These are phyloP conservation scores for Extremus antarcticus DNA, from an alignment of 495 filamentous ascomycete species.

Conservation along the genomic window DNA sequence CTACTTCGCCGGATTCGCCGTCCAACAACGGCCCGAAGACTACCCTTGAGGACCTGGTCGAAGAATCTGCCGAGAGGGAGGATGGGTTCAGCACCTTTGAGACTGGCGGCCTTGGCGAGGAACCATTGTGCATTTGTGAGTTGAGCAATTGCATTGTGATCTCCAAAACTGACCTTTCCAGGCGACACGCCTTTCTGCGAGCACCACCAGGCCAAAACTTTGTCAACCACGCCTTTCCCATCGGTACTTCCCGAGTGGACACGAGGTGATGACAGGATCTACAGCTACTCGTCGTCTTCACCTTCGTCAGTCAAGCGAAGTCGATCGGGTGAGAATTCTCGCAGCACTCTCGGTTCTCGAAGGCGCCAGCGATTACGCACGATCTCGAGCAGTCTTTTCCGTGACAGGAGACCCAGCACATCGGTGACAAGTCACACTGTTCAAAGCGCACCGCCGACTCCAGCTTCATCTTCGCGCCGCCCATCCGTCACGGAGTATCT, in stretches of 20 bases:
- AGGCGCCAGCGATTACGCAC: slow-evolving; percentile 64
- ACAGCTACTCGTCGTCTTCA: slow-evolving; percentile 33
- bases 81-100: not conserved
- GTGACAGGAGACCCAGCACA: slow-evolving; percentile 36
- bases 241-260: slow-evolving; percentile 10
- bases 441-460: slow-evolving; percentile 34
- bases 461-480: slow-evolving; percentile 39
- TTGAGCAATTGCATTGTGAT: not conserved
- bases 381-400: slow-evolving; percentile 51
- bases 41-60: slow-evolving; percentile 14
- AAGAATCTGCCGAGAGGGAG: slow-evolving; percentile 17
- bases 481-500: slow-evolving; percentile 8
- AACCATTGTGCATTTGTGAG: slow-evolving; percentile 18
- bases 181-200: slow-evolving; percentile 19
- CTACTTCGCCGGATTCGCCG: slow-evolving; percentile 41
- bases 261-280: slow-evolving; percentile 35
- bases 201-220: slow-evolving; percentile 5
- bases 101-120: not conserved
- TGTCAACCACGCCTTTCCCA: not conserved
- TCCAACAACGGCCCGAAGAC: slow-evolving; percentile 6
- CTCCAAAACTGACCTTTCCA: slow-evolving; percentile 6
- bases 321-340: slow-evolving; percentile 52
- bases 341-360: slow-evolving; percentile 48
- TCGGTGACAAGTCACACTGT: slow-evolving; percentile 35
- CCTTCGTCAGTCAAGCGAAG: slow-evolving; percentile 51